Evolutionary conservation across 768 basidiomycete genomes (phyloP).

Genomic region (Amylocystis lapponica): DNA sequence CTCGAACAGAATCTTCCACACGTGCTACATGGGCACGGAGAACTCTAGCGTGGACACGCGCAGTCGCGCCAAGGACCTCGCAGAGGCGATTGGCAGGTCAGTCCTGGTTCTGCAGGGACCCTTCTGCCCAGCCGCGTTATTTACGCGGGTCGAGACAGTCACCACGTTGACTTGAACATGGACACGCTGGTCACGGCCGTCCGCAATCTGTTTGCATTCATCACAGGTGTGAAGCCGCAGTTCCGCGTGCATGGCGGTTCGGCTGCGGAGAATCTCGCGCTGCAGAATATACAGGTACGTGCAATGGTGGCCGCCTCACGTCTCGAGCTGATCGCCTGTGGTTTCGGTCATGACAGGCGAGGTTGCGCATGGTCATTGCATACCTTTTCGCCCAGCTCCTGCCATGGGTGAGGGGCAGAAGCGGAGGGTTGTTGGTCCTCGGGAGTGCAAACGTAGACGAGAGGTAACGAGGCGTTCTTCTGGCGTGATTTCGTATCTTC

Average conservation of each 20-base stretch:
- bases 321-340: neutral
- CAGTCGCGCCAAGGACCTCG: conserved; percentile 78
- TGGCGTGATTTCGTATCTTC: too few relatives aligned
- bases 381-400: conserved; percentile 95
- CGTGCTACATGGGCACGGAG: conserved; percentile 98
- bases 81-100: conserved; percentile 86
- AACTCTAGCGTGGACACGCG: conserved; percentile 89
- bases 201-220: conserved; percentile 72
- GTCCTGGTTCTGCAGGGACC: conserved; percentile 13
- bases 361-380: conserved; percentile 89
- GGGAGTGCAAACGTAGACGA: conserved; percentile 99
- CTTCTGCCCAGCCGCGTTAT: neutral
- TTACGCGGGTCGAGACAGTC: conserved; percentile 41
- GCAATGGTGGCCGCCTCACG: too few relatives aligned
- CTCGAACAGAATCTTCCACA: conserved; percentile 84
- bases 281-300: conserved; percentile 91
- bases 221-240: conserved; percentile 67
- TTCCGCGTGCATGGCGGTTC: conserved; percentile 88
- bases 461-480: conserved; percentile 67
- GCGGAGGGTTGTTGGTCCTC: conserved; percentile 87
- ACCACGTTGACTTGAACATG: conserved; percentile 96
- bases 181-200: conserved; percentile 84
- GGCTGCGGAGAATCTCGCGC: conserved; percentile 84
- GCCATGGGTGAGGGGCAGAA: conserved; percentile 82
- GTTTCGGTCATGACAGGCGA: conserved; percentile 46